Percentiles rank a stretch among this genome's conserved stretches.
Evolutionary conservation across 306 rosid genomes (phyloP).

Genomic region (Myrica gale): DNA sequence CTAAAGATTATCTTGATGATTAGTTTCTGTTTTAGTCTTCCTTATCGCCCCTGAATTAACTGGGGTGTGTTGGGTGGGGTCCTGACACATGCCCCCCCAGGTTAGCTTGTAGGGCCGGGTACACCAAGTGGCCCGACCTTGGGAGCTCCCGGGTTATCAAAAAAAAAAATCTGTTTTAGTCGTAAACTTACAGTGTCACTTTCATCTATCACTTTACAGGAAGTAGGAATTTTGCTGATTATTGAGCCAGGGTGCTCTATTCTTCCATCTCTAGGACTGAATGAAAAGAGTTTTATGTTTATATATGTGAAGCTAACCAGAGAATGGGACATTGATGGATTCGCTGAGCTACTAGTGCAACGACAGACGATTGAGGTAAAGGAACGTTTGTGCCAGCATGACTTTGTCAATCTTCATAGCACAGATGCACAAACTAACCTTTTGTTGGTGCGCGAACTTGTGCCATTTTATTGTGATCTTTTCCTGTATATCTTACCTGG

Average conservation of each 20-base stretch:
- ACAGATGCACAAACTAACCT: neutral
- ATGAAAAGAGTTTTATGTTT: neutral
- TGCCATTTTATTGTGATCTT: neutral
- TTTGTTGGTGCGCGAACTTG: neutral
- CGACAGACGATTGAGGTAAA: constrained; percentile 6
- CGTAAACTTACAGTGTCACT: neutral
- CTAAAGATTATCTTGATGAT: neutral
- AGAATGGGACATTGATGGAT: neutral
- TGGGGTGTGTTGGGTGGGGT: too few relatives aligned
- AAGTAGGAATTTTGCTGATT: neutral
- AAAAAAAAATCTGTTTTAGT: constrained; percentile 1
- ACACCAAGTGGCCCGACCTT: too few relatives aligned
- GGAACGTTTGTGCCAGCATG: neutral
- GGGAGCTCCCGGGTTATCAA: too few relatives aligned
- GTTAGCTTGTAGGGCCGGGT: too few relatives aligned
- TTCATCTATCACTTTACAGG: constrained; percentile 4
- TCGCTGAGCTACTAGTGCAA: neutral
- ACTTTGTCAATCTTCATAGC: neutral
- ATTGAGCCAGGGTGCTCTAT: neutral
- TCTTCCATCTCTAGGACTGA: neutral
- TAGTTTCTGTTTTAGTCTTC: neutral
- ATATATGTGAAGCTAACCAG: neutral
- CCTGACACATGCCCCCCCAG: too few relatives aligned
- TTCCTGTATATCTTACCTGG: neutral
- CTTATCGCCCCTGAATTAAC: too few relatives aligned